A percentile compares a stretch with the other conserved stretches of the same genome.
These are phyloP conservation scores for Hymenoscyphus infarciens DNA, from an alignment of 2,329 filamentous ascomycete species.

Conservation along the genomic window DNA sequence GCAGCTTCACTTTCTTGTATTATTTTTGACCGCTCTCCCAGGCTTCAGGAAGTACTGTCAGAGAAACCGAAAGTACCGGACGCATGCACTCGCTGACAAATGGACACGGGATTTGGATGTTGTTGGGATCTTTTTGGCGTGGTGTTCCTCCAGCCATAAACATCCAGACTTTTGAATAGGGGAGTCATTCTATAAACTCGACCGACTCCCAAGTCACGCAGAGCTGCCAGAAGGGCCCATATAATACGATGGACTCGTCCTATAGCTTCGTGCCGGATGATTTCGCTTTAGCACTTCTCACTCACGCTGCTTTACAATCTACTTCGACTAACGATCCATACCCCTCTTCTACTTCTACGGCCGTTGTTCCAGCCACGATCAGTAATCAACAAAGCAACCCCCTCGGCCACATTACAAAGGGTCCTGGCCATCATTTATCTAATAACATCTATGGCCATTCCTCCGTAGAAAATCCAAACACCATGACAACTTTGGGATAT, in stretches of 20 bases:
- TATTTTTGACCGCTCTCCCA: not conserved
- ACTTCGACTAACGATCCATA: not conserved
- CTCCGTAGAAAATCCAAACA: not conserved
- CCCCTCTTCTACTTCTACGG: constrained; percentile 2
- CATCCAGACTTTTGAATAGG: too few species aligned
- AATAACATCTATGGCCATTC: too few species aligned
- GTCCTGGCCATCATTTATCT: not conserved
- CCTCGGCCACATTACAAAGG: constrained; percentile 1
- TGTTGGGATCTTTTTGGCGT: not conserved
- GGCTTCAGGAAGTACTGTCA: not conserved
- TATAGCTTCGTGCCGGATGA: constrained; percentile 23
- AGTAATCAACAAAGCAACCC: constrained; percentile 15
- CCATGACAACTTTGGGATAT: constrained; percentile 28
- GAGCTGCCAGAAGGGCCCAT: constrained; percentile 1
- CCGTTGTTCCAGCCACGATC: constrained; percentile 5
- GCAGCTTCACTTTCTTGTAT: not conserved
- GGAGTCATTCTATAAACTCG: too few species aligned
- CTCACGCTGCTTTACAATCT: constrained; percentile 28
- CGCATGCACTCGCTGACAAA: not conserved
- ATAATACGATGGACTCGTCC: constrained; percentile 22
- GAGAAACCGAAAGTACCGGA: not conserved
- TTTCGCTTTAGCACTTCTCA: constrained; percentile 30
- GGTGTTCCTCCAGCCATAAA: too few species aligned
- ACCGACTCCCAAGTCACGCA: not conserved
- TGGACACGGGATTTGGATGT: not conserved